Conservation (phyloP, 352 stramenopile species). For the Pythium guiyangense region DNA sequence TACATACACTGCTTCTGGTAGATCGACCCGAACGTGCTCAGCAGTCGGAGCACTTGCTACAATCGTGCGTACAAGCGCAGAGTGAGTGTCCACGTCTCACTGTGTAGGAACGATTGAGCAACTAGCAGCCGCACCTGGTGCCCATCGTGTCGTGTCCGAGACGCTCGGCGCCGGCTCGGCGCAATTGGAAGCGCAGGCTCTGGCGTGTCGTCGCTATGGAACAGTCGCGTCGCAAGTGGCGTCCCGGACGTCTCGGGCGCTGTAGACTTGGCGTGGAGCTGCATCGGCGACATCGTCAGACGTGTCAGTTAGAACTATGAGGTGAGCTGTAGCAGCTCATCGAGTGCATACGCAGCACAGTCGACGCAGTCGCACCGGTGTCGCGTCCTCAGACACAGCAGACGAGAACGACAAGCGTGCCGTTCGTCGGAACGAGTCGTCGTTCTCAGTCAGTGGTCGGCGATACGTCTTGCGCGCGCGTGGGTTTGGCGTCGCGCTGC, state of each 20-base stretch:
- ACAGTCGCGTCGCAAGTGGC: conserved; percentile 14
- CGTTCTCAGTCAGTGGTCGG: conserved; percentile 48
- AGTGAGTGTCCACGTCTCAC: neutral
- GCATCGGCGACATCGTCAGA: neutral
- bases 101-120: neutral
- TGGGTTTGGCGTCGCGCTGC: conserved; percentile 28
- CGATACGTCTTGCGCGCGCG: conserved; percentile 35
- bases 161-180: neutral
- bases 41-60: conserved; percentile 45
- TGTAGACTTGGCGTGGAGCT: conserved; percentile 2
- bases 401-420: conserved; percentile 62
- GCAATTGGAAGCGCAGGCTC: neutral
- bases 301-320: no score
- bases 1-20: conserved; percentile 73
- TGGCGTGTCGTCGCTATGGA: conserved; percentile 11
- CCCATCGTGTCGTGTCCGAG: neutral
- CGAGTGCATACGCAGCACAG: neutral
- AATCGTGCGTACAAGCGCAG: neutral
- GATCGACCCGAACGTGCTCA: conserved; percentile 71
- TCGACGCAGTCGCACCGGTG: conserved; percentile 27
- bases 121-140: conserved; percentile 7
- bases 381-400: conserved; percentile 42
- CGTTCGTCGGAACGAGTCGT: conserved; percentile 44
- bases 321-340: no score
- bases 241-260: neutral